phyloP scores from a whole-genome alignment of 1,284 basidiomycete genomes.

The Trichosporon faecale region DNA sequence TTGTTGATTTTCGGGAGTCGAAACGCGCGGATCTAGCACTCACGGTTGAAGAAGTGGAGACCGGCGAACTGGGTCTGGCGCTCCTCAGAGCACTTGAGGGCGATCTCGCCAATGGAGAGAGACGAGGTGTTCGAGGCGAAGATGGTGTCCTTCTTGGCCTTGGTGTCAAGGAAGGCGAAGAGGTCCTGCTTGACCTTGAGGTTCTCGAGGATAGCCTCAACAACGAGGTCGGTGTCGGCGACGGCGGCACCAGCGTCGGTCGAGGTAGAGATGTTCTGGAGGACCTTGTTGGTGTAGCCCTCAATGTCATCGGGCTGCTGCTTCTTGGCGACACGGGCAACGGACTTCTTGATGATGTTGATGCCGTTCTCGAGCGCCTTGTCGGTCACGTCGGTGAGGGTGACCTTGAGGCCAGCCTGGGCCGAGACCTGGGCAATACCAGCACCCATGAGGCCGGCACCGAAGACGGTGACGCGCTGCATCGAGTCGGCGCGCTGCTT shows the following conservation, averaged over 20 bases:
- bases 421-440: slow-evolving; percentile 57
- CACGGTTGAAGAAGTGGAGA: slow-evolving; percentile 59
- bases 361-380: slow-evolving; percentile 55
- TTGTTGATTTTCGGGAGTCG: not conserved
- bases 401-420: slow-evolving; percentile 53
- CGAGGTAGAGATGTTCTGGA: slow-evolving; percentile 55
- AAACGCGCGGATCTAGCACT: slow-evolving; percentile 17
- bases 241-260: slow-evolving; percentile 57
- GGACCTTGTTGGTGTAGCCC: slow-evolving; percentile 49
- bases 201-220: slow-evolving; percentile 61
- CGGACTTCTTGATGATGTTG: slow-evolving; percentile 58
- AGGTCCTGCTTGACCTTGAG: slow-evolving; percentile 59
- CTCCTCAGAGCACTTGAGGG: slow-evolving; percentile 47
- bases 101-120: slow-evolving; percentile 57
- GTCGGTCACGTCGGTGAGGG: slow-evolving; percentile 53
- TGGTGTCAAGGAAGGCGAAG: slow-evolving; percentile 56
- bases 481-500: slow-evolving; percentile 27
- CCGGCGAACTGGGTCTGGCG: slow-evolving; percentile 55
- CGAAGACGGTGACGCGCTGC: slow-evolving; percentile 53
- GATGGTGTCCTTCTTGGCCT: slow-evolving; percentile 54
- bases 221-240: slow-evolving; percentile 56
- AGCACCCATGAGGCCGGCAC: slow-evolving; percentile 57
- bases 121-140: slow-evolving; percentile 61
- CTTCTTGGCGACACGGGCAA: slow-evolving; percentile 57
- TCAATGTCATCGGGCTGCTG: slow-evolving; percentile 54